Evolutionary conservation across 495 filamentous ascomycete genomes (phyloP), one percentile per base, ranked within the genome.

Genomic region (Aspergillus carlsbadensis): DNA sequence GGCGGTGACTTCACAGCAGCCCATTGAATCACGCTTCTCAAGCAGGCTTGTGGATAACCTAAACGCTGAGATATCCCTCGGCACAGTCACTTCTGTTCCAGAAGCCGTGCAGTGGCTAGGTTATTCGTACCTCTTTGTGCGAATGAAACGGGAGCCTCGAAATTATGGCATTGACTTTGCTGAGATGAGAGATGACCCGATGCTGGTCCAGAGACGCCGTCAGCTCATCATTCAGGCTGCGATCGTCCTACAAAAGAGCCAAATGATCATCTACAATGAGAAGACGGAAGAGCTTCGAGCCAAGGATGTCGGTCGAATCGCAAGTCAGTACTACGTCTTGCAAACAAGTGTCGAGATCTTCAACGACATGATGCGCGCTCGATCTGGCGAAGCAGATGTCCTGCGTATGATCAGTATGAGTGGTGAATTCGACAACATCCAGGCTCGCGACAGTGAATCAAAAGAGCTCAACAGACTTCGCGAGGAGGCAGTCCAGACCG

Each of bases 241-340:
- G 2, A 78, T 84, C 18, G 86, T 87, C 2, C 77, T 99, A 31
- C 91, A 94, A 60, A 81, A 91, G 63, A 95, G 87, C 61, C 95
- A 98, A 67, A 99, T 99, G 94, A 92, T 99, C 60, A 95, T 98
- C 39, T 98, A 93, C 77, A 95, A 97, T 63, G 95, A 97, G 57
- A 78, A 73, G 13, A 98, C 94, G 0, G 91, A 96, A 67, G 91
- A 93, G 60, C 82, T 99, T 10, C 84, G 87, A 42, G 87, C 91
- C 45, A 99, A 98, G 67, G 91, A 98, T 66, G 85, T 97, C 15
- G 94, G 94, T 26, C 86, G 94, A 17, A 99, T 99, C 68, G 95
- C 94, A 21, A 97, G 93, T 67, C 92, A 98, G 64, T 98, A 86
- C 65, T 99, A 99, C 68, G 90, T 99, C 52, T 80, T 93, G 42